Conservation (phyloP, 2,329 filamentous ascomycete species). For the Aspergillus melleus region DNA sequence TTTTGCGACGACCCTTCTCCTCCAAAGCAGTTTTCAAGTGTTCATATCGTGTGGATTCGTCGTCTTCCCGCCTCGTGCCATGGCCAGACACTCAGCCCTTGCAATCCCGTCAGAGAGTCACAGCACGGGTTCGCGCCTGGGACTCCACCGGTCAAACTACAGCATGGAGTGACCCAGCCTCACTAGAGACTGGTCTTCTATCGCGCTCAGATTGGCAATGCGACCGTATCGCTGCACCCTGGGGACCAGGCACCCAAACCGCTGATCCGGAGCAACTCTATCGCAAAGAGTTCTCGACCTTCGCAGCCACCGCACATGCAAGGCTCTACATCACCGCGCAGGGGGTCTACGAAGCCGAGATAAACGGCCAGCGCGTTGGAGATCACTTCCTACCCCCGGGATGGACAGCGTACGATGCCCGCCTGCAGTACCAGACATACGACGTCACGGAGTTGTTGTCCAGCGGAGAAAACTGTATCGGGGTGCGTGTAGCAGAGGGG, state of each 20-base stretch:
- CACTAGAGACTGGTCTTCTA: background rate
- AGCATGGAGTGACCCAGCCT: background rate
- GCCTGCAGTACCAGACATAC: conserved; percentile 54
- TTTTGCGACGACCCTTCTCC: background rate
- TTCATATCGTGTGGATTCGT: background rate
- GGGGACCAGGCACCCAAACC: background rate
- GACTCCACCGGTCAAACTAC: background rate
- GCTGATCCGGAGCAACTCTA: conserved; percentile 23
- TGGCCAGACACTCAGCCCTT: background rate
- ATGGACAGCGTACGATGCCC: conserved; percentile 52
- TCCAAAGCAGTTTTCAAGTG: background rate
- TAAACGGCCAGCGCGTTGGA: conserved; percentile 50
- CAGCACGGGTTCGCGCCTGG: background rate
- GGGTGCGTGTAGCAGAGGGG: conserved; percentile 47
- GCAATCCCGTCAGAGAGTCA: background rate
- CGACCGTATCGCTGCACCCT: conserved; percentile 1
- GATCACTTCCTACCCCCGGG: conserved; percentile 47
- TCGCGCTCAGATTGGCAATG: background rate
- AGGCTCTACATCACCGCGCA: conserved; percentile 49
- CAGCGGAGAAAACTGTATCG: conserved; percentile 40
- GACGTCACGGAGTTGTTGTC: conserved; percentile 48
- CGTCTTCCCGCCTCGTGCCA: background rate
- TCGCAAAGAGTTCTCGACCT: conserved; percentile 29
- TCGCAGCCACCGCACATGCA: conserved; percentile 3
- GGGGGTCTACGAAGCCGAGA: conserved; percentile 49